phyloP scores from a whole-genome alignment of 1,284 basidiomycete species.

The Athelia psychrophila region DNA sequence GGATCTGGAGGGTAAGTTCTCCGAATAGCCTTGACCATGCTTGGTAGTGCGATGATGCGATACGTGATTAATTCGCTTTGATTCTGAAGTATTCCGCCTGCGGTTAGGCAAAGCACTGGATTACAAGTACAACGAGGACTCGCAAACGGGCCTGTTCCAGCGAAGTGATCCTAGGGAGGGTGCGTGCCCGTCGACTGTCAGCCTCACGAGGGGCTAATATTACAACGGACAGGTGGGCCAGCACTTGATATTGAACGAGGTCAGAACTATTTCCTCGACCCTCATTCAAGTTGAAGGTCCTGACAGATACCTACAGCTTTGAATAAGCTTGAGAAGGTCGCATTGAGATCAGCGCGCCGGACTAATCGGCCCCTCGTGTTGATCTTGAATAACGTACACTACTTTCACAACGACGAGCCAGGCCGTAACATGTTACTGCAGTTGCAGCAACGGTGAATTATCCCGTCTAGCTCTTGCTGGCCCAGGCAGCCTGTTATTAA shows the following conservation, averaged over 20 bases:
- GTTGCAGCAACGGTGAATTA: constrained; percentile 65
- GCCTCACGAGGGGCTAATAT: constrained; percentile 2
- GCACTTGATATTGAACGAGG: constrained; percentile 82
- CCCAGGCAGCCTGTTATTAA: neutral
- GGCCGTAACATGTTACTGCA: constrained; percentile 77
- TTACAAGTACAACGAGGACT: constrained; percentile 80
- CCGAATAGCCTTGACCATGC: constrained; percentile 19
- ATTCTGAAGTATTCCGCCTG: constrained; percentile 71
- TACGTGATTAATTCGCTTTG: neutral
- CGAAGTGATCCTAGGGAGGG: constrained; percentile 82
- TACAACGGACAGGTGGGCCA: constrained; percentile 71
- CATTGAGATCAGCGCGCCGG: constrained; percentile 55
- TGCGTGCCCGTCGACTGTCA: constrained; percentile 13
- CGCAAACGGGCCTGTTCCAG: constrained; percentile 76
- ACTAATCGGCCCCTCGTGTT: constrained; percentile 71
- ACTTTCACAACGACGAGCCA: constrained; percentile 78
- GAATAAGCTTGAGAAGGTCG: constrained; percentile 87
- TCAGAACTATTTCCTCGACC: constrained; percentile 23
- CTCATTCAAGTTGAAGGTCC: neutral
- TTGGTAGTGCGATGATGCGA: neutral
- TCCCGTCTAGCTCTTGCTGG: neutral
- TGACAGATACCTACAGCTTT: constrained; percentile 42
- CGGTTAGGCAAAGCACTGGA: constrained; percentile 80
- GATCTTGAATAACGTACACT: constrained; percentile 77
- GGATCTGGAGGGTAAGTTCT: constrained; percentile 36